Base-by-base conservation (phyloP, 2,329 filamentous ascomycete species). In the Colletotrichum sp. region DNA sequence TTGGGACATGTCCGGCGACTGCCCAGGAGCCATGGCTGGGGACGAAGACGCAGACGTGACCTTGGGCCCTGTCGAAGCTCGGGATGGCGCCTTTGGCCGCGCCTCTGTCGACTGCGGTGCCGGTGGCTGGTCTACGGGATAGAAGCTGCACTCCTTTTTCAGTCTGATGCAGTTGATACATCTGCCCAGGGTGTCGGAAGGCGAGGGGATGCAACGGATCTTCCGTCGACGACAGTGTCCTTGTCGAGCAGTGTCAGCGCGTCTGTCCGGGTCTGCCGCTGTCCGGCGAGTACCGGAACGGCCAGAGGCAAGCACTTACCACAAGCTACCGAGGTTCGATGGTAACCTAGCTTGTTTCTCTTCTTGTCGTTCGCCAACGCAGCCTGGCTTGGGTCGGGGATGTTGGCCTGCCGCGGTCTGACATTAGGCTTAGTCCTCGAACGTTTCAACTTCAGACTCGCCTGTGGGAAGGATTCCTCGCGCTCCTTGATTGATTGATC, bases 81-180 rank as follows among this genome's bases (percentile, higher is more conserved):
- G 85, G 22, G 85, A 82, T 5, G 83, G 79, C 72, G 83, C 84
- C 78, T 88, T 89, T 52, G 87, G 85, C 71, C 86, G 85, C 25
- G 84, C 80, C 29, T 90, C 86, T 61, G 86, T 82, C 34, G 83
- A 76, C 9, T 76, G 73, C 16, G 73, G 68, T 12, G 89, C 88
- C 30, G 90, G 91, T 79, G 92, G 90, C 82, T 96, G 95, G 78
- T 98, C 96, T 27, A 98, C 96, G 1, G 96, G 95, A 80, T 93
- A 95, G 85, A 98, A 99, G 82, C 94, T 95, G 85, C 96, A 99
- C 79, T 98, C 95, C 82, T 98, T 98, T 85, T 98, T 98, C 82
- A 99, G 87, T 63, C 96, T 93, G 81, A 98, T 98, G 86, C 96
- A 99, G 87, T 98, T 98, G 78, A 94, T 92, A 86, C 96, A 99